These are phyloP conservation scores for Gossypium schwendimanii DNA, from an alignment of 441 rosid genomes.

Conservation along the genomic window DNA sequence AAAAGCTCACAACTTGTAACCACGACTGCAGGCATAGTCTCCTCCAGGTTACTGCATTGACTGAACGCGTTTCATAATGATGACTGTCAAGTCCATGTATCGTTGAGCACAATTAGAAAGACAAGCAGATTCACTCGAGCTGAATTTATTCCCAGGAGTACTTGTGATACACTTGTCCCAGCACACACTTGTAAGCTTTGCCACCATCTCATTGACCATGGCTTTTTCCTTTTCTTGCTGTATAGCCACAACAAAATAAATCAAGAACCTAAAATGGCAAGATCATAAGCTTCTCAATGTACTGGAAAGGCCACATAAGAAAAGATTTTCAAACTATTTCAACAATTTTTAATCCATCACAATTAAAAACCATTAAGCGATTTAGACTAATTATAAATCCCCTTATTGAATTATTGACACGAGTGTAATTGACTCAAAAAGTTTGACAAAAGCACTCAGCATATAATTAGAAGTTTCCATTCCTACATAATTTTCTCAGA, in stretches of 20 bases:
- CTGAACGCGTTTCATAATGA: slow-evolving; percentile 76
- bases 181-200: slow-evolving; percentile 66
- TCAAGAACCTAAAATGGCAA: slow-evolving; percentile 4
- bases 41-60: slow-evolving; percentile 39
- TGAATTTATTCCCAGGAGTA: slow-evolving; percentile 81
- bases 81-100: slow-evolving; percentile 64
- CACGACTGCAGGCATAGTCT: not conserved
- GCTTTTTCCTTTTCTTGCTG: slow-evolving; percentile 89
- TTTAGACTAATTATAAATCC: not conserved
- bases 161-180: slow-evolving; percentile 88
- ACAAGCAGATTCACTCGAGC: slow-evolving; percentile 75
- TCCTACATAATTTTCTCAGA: not conserved
- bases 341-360: not conserved
- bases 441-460: not conserved
- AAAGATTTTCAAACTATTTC: slow-evolving; percentile 1
- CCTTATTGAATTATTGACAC: not conserved
- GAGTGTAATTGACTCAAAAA: not conserved
- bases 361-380: not conserved
- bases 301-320: not conserved
- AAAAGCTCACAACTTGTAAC: slow-evolving; percentile 1
- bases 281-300: not conserved
- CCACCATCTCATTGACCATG: slow-evolving; percentile 66
- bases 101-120: slow-evolving; percentile 70
- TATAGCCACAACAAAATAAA: slow-evolving; percentile 17
- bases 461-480: not conserved